Conservation (phyloP, 108 stramenopile species). For the Aureococcus anophagefferens region DNA sequence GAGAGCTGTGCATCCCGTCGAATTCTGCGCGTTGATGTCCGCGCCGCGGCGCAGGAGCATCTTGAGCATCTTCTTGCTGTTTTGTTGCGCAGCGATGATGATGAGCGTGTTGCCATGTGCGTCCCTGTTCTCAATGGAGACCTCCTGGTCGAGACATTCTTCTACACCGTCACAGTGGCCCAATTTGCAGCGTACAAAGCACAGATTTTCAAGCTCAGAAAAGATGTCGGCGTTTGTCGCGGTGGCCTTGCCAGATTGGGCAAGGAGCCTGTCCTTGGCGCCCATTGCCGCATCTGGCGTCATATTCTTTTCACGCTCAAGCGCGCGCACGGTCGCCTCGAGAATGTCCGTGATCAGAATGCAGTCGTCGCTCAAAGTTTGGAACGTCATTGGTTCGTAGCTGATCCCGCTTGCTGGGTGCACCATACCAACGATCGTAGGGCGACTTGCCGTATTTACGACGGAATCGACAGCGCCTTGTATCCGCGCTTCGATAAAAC, state of each 20-base stretch:
- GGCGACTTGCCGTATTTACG: not conserved
- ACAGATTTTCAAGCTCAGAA: too few relatives aligned
- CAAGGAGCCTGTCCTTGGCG: too few relatives aligned
- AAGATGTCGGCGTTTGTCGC: too few relatives aligned
- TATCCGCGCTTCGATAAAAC: not conserved
- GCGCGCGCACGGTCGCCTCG: not conserved
- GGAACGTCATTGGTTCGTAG: too few relatives aligned
- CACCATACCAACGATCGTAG: not conserved
- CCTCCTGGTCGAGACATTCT: constrained; percentile 30
- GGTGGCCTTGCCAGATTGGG: too few relatives aligned
- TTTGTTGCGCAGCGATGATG: constrained; percentile 41
- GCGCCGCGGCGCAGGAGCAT: constrained; percentile 46
- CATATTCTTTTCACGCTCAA: too few relatives aligned
- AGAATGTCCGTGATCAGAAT: not conserved
- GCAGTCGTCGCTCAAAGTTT: too few relatives aligned
- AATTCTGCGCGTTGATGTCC: constrained; percentile 49
- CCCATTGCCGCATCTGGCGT: too few relatives aligned
- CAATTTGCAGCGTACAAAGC: too few relatives aligned
- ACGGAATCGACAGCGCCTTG: not conserved
- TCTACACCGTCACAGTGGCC: constrained; percentile 16
- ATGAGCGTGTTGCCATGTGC: constrained; percentile 49
- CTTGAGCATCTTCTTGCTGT: constrained; percentile 42
- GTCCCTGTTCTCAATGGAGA: constrained; percentile 28
- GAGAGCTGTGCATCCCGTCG: constrained; percentile 45
- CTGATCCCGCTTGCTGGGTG: not conserved